Percentiles rank a stretch among this genome's conserved stretches.
Evolutionary conservation across 768 basidiomycete genomes (phyloP).

Genomic region (Mycena vitilis): DNA sequence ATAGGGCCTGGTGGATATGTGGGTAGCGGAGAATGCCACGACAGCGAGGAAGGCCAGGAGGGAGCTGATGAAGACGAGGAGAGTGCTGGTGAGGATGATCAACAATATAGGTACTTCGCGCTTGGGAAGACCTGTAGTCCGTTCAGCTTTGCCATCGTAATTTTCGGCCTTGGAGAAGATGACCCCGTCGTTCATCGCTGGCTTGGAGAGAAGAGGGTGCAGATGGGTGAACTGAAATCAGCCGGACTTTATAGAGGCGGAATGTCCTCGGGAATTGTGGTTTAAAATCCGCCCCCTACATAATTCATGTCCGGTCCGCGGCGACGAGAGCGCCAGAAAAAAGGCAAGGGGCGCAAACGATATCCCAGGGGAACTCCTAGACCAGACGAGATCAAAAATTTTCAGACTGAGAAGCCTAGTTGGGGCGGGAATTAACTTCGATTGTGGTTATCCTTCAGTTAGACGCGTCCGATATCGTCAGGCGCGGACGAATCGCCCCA

Average conservation of each 20-base stretch:
- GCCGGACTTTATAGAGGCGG: conserved; percentile 11
- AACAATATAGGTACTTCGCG: conserved; percentile 12
- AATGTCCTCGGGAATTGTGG: neutral
- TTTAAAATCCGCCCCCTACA: neutral
- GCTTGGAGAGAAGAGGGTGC: neutral
- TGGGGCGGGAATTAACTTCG: conserved; percentile 14
- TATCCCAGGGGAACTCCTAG: neutral
- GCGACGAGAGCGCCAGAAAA: neutral
- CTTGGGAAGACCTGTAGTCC: neutral
- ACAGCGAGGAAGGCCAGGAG: conserved; percentile 26
- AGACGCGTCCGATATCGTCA: neutral
- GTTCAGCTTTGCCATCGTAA: neutral
- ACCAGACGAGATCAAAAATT: neutral
- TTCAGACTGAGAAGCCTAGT: conserved; percentile 2
- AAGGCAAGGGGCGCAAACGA: neutral
- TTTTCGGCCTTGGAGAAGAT: neutral
- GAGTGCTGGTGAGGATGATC: conserved; percentile 14
- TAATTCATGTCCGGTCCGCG: conserved; percentile 12
- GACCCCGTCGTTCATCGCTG: neutral
- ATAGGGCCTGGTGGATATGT: neutral
- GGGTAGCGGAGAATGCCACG: conserved; percentile 18
- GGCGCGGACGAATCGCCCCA: neutral
- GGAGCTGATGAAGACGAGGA: conserved; percentile 29
- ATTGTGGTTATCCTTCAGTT: neutral
- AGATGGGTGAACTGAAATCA: neutral